Evolutionary conservation across 2,329 filamentous ascomycete species (phyloP), one percentile per base, ranked within the genome.

Genomic region (Botrytis fabae): DNA sequence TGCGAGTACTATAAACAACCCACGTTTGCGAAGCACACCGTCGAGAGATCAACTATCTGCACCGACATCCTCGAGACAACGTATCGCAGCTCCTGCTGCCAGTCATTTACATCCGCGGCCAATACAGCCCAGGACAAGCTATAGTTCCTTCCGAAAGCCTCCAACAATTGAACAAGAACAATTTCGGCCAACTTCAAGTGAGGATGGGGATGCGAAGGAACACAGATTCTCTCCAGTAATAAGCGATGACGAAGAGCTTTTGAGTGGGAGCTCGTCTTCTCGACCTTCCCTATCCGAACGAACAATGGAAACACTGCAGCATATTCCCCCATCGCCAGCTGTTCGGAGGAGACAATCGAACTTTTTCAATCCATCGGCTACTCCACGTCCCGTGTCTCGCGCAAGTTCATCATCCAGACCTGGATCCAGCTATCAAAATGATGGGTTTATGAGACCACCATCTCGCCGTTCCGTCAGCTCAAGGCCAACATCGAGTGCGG

Each of bases 291-390:
- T 98, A 6, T 90, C 92, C 0, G 95, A 98, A 78, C 87, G 95
- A 73, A 97, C 95, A 0, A 91, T 97, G 60, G 93, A 97, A 81
- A 97, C 93, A 0, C 84, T 98, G 9, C 88, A 94, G 4, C 88
- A 90, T 64, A 84, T 97, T 44, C 93, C 94, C 0, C 90, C 93
- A 0, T 96, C 94, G 0, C 94, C 95, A 7, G 89, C 88, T 0
- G 82, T 92, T 63, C 88, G 86, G 70, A 89, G 89, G 73, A 89
- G 90, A 71, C 85, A 87, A 14, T 93, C 93, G 0, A 90, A 88
- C 72, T 94, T 97, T 81, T 96, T 93, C 80, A 90, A 89, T 66
- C 82, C 85, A 2, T 85, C 90, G n/a, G 87, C 87, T 73, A 85
- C 87, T 10, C 87, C 88, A 82, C 85, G 86, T 28, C 87, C 91